Evolutionary conservation across 2,329 filamentous ascomycete genomes (phyloP).

Genomic region (Monilinia vaccinii-corymbosi): DNA sequence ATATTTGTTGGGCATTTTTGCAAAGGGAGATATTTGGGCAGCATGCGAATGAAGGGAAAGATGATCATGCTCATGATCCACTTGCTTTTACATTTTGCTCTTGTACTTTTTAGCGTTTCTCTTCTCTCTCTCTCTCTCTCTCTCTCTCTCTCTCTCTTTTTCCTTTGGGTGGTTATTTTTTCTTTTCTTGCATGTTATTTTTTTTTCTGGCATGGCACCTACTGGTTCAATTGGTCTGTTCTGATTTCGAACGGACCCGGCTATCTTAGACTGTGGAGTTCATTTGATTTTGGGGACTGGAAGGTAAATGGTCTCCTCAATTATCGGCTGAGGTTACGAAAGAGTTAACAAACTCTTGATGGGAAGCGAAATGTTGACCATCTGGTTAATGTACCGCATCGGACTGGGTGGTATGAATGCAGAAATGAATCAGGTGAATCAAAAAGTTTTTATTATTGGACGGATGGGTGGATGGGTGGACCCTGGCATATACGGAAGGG

Average conservation of each 20-base stretch:
- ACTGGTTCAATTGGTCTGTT: not conserved
- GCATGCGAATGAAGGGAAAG: constrained; percentile 4
- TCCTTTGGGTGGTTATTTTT: not conserved
- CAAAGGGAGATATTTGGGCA: constrained; percentile 3
- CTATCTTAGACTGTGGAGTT: constrained; percentile 3
- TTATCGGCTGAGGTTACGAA: not conserved
- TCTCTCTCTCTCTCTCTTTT: not conserved
- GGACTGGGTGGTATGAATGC: not conserved
- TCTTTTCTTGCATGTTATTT: constrained; percentile 1
- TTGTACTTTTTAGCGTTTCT: constrained; percentile 6
- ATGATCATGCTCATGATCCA: not conserved
- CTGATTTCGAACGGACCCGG: not conserved
- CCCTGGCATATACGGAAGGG: constrained; percentile 3
- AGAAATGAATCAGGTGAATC: not conserved
- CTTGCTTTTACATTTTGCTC: constrained; percentile 1
- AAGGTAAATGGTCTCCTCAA: not conserved
- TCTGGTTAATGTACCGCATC: not conserved
- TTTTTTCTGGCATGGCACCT: not conserved
- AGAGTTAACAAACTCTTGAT: not conserved
- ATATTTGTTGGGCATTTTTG: constrained; percentile 7
- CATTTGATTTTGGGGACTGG: not conserved
- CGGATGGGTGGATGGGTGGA: not conserved
- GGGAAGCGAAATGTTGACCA: not conserved
- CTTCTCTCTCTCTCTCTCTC: not conserved
- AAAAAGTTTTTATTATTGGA: constrained; percentile 3